Evolutionary conservation across 345 rosid species (phyloP).

Genomic region (Cardamine resedifolia): DNA sequence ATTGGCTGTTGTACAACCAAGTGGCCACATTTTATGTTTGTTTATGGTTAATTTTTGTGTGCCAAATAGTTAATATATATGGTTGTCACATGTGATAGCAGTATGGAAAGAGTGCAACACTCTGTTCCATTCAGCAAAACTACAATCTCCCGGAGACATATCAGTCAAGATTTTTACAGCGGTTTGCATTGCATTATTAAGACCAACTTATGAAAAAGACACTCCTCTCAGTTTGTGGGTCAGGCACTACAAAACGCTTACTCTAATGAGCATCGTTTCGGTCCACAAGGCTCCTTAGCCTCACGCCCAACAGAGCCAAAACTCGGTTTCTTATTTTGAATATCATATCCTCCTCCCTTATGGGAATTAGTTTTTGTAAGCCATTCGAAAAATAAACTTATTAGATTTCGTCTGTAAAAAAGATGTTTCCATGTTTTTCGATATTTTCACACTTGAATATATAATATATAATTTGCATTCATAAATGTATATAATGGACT

Average conservation of each 20-base stretch:
- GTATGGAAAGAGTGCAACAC: neutral
- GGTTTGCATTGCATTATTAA: neutral
- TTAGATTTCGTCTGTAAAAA: neutral
- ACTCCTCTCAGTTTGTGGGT: neutral
- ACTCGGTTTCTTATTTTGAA: constrained; percentile 8
- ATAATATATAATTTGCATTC: neutral
- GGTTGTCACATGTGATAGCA: neutral
- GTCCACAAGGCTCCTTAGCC: constrained; percentile 1
- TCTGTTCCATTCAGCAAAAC: neutral
- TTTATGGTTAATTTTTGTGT: too few relatives aligned
- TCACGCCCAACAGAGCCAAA: neutral
- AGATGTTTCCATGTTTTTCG: neutral
- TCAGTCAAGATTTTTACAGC: neutral
- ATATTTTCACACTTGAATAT: neutral
- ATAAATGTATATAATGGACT: neutral
- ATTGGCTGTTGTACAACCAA: neutral
- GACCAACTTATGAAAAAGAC: neutral
- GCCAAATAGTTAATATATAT: neutral
- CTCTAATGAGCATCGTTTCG: neutral
- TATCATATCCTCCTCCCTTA: neutral
- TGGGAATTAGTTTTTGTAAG: neutral
- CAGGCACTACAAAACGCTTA: neutral
- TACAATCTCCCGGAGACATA: too few relatives aligned
- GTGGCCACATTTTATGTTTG: neutral
- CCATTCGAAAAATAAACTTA: neutral